Evolutionary conservation across 2,329 filamentous ascomycete genomes (phyloP).

Genomic region (Xylariaceae sp.): DNA sequence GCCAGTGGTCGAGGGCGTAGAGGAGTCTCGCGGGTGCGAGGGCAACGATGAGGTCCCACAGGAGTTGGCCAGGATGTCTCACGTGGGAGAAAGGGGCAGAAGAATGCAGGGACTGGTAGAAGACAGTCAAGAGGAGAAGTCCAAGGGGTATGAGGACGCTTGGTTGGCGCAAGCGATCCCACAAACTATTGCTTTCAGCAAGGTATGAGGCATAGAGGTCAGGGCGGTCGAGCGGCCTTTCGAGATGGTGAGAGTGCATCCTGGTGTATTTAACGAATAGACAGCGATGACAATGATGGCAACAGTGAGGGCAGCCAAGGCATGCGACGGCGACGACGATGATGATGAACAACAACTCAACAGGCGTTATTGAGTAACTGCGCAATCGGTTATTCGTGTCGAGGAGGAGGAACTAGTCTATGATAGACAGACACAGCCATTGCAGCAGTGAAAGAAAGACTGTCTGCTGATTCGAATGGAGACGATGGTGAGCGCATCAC

Average conservation of each 20-base stretch:
- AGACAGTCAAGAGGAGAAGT: constrained; percentile 43
- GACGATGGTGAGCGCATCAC: constrained; percentile 15
- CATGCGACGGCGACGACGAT: background rate
- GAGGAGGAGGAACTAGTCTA: constrained; percentile 21
- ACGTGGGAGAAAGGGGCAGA: constrained; percentile 38
- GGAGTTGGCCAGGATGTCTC: constrained; percentile 51
- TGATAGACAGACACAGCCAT: constrained; percentile 31
- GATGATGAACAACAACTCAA: background rate
- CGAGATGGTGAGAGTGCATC: constrained; percentile 48
- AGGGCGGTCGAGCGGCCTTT: constrained; percentile 41
- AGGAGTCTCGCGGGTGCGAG: constrained; percentile 63
- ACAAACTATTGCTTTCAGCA: constrained; percentile 32
- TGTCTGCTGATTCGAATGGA: constrained; percentile 1
- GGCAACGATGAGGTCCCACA: constrained; percentile 68
- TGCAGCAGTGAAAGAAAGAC: constrained; percentile 17
- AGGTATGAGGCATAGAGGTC: constrained; percentile 33
- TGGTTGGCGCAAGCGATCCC: constrained; percentile 46
- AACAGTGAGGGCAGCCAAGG: constrained; percentile 9
- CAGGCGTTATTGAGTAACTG: background rate
- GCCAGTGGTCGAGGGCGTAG: constrained; percentile 62
- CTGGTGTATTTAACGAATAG: constrained; percentile 31
- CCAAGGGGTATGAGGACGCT: constrained; percentile 45
- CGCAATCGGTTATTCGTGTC: constrained; percentile 17
- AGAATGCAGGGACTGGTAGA: constrained; percentile 46
- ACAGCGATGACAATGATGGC: constrained; percentile 17